Evolutionary conservation across 306 rosid genomes (phyloP).

Genomic region (Rosa lucieae): DNA sequence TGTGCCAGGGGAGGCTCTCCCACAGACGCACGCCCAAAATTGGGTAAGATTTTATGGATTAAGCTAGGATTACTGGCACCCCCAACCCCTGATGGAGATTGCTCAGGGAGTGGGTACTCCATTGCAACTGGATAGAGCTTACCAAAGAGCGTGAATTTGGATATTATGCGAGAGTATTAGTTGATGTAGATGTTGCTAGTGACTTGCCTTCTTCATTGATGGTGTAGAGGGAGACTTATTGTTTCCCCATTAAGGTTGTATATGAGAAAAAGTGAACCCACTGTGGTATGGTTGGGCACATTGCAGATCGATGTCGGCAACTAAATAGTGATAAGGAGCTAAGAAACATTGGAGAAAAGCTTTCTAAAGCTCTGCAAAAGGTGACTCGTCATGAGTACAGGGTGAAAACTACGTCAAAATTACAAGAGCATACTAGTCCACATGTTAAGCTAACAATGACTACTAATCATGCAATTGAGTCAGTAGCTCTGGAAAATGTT

Average conservation of each 20-base stretch:
- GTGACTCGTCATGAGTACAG: no score
- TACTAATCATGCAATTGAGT: no score
- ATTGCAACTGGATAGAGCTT: not conserved
- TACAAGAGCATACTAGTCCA: no score
- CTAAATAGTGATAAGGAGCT: no score
- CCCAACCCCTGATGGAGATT: not conserved
- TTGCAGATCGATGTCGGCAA: not conserved
- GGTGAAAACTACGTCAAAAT: no score
- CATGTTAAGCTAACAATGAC: no score
- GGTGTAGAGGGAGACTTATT: not conserved
- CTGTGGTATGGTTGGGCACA: not conserved
- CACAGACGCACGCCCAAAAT: not conserved
- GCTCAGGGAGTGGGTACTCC: not conserved
- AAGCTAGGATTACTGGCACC: not conserved
- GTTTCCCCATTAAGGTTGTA: not conserved
- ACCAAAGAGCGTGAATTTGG: not conserved
- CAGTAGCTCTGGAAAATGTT: no score
- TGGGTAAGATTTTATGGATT: not conserved
- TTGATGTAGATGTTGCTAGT: not conserved
- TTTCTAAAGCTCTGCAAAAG: no score
- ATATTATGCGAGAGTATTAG: not conserved
- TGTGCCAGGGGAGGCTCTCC: not conserved
- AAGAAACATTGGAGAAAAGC: no score
- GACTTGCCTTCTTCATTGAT: not conserved
- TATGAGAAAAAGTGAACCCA: not conserved